phyloP scores from a whole-genome alignment of 1,284 basidiomycete species.

The Fomitiporia mediterranea region DNA sequence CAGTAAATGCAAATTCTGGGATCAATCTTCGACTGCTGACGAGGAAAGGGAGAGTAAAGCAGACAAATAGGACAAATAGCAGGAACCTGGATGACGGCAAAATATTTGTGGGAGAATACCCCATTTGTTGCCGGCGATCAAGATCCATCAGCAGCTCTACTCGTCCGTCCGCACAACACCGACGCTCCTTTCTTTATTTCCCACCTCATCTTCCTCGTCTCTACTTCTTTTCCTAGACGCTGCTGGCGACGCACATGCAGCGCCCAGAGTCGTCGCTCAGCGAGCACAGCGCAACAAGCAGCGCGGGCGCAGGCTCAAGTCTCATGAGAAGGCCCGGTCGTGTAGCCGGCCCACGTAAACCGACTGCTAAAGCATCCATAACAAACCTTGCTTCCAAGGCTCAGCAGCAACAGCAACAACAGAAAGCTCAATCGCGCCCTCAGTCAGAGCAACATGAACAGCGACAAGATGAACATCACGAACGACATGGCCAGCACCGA shows the following conservation, averaged over 20 bases:
- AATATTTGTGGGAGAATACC: too few species aligned
- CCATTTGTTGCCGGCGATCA: neutral
- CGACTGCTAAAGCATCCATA: constrained; percentile 10
- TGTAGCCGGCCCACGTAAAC: constrained; percentile 13
- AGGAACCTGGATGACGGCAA: too few species aligned
- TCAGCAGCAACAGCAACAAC: neutral
- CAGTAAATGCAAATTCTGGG: too few species aligned
- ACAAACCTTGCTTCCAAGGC: neutral
- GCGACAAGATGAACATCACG: neutral
- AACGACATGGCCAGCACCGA: neutral
- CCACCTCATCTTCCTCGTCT: neutral
- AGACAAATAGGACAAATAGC: too few species aligned
- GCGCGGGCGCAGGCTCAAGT: neutral
- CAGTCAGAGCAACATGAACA: neutral
- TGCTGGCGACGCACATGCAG: constrained; percentile 2
- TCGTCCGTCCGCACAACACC: neutral
- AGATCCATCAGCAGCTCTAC: neutral
- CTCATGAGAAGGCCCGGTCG: neutral
- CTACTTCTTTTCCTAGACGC: too few species aligned
- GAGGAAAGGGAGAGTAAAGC: too few species aligned
- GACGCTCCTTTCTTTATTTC: neutral
- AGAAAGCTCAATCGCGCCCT: neutral
- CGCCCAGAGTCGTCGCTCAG: constrained; percentile 7
- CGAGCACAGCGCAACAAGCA: neutral
- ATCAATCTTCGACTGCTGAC: too few species aligned